Evolutionary conservation across 2,329 filamentous ascomycete genomes (phyloP), one percentile per base, ranked within the genome.

Genomic region (Neocatenulostroma microsporum): DNA sequence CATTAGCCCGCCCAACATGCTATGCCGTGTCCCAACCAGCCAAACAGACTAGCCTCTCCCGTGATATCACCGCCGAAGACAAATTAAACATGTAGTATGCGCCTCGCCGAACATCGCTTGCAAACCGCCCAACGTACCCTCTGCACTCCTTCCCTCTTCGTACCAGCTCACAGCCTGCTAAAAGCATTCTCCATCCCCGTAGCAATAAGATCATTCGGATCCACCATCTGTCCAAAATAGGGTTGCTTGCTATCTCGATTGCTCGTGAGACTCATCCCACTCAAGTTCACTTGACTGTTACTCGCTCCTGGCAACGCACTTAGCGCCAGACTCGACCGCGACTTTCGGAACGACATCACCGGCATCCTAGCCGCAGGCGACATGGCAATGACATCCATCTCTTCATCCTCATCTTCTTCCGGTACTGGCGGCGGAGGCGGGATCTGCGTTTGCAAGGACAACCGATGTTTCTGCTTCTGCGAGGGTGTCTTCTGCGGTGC

Each of bases 161-260:
- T n/a, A n/a, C n/a, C n/a, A n/a, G n/a, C n/a, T n/a, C n/a, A n/a
- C n/a, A 45, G 25, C 29, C 42, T 31, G n/a, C 35, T 36, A 32
- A 56, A 46, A 20, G 53, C 52, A 41, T 52, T 56, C 41, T 56
- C 51, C 36, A 56, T 49, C 24, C 44, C 43, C 30, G 45, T 50
- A 23, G 53, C 51, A 26, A 55, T 40, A 32, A 56, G 21, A 37
- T 55, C 53, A 20, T 45, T 45, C 26, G 38, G 30, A 24, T 41
- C 45, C 11, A 55, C 19, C 21, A 37, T 39, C 47, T 54, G 51
- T 8, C 50, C 51, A 21, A 50, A 54, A 20, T 49, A 49, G n/a
- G n/a, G n/a, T 18, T 35, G 39, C 36, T 41, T 39, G 5, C 26
- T 23, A 36, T 20, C 12, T n/a, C n/a, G n/a, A 17, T 26, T 31